Evolutionary conservation across 2,329 filamentous ascomycete genomes (phyloP).

Genomic region (Arthrobotrys musiformis): DNA sequence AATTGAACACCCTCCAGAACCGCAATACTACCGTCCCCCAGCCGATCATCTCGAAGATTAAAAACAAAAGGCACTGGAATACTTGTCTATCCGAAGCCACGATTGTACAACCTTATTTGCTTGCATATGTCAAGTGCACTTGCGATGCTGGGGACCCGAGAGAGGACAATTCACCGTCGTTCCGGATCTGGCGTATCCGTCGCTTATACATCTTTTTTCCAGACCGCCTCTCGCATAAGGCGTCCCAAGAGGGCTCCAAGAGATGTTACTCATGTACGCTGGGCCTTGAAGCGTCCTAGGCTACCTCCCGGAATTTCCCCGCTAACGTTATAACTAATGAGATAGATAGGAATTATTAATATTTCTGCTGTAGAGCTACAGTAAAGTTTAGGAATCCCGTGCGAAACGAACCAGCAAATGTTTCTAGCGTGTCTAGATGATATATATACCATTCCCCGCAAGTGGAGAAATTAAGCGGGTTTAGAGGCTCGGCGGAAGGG

Average conservation of each 20-base stretch:
- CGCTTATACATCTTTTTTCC: constrained; percentile 16
- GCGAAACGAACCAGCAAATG: no score
- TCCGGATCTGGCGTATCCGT: neutral
- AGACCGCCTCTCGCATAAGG: constrained; percentile 3
- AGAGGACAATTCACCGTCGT: neutral
- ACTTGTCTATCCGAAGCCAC: constrained; percentile 2
- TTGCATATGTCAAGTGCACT: neutral
- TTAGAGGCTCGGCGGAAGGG: neutral
- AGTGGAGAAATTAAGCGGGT: neutral
- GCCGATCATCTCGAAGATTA: neutral
- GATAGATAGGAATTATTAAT: neutral
- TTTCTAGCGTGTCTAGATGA: no score
- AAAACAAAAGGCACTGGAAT: neutral
- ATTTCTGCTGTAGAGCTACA: neutral
- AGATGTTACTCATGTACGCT: neutral
- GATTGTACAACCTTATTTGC: no score
- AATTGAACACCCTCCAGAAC: no score
- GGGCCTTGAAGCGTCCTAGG: neutral
- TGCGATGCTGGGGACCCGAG: neutral
- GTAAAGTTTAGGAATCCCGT: neutral
- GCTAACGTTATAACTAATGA: neutral
- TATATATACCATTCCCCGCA: neutral
- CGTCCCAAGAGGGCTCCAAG: constrained; percentile 4
- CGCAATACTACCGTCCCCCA: neutral
- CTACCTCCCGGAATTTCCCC: neutral